Evolutionary conservation across 2,329 filamentous ascomycete genomes (phyloP).

Genomic region (Triangularia setosa): DNA sequence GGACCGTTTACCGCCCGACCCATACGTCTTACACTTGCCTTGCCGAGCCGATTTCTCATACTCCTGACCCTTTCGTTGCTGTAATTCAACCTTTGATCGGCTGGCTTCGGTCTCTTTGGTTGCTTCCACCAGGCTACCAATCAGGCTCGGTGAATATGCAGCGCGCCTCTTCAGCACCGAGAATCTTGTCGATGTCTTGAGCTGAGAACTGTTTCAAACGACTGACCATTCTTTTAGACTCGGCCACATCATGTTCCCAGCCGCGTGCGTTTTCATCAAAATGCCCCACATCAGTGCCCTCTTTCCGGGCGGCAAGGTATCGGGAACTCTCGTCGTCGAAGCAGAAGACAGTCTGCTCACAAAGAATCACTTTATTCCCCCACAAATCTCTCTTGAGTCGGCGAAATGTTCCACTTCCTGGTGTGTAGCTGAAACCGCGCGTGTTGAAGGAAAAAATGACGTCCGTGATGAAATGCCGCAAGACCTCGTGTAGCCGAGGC

Average conservation of each 20-base stretch:
- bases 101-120: too few species aligned
- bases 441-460: slow-evolving; percentile 43
- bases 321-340: slow-evolving; percentile 44
- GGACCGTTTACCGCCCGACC: too few species aligned
- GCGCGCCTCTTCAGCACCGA: slow-evolving; percentile 37
- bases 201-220: slow-evolving; percentile 30
- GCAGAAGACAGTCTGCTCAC: slow-evolving; percentile 35
- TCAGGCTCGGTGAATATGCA: slow-evolving; percentile 20
- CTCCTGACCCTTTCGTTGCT: too few species aligned
- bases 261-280: slow-evolving; percentile 32
- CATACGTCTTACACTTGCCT: too few species aligned
- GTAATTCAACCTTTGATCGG: too few species aligned
- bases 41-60: too few species aligned
- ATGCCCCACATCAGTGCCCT: slow-evolving; percentile 25
- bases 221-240: slow-evolving; percentile 31
- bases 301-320: slow-evolving; percentile 37
- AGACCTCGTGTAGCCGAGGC: slow-evolving; percentile 39
- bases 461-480: slow-evolving; percentile 40
- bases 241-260: slow-evolving; percentile 35
- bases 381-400: slow-evolving; percentile 30
- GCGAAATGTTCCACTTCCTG: slow-evolving; percentile 37
- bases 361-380: slow-evolving; percentile 28
- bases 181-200: slow-evolving; percentile 35
- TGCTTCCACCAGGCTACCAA: too few species aligned
- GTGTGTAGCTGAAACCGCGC: slow-evolving; percentile 37